These are phyloP conservation scores for Xylariaceae sp. DNA, from an alignment of 2,329 filamentous ascomycete genomes.

Conservation along the genomic window DNA sequence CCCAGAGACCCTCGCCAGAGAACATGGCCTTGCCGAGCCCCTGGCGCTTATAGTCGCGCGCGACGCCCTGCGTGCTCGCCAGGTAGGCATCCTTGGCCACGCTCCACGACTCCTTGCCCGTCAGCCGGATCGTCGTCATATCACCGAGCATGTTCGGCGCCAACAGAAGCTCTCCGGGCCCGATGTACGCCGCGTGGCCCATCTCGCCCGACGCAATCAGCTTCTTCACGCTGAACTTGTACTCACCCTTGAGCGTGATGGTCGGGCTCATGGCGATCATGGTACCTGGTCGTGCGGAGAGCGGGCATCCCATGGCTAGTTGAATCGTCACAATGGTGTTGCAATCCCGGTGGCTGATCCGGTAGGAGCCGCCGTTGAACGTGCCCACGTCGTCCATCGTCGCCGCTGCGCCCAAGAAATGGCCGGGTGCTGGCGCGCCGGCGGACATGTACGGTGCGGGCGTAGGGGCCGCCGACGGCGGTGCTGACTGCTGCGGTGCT, in stretches of 20 bases:
- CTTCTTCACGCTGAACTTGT: conserved; percentile 90
- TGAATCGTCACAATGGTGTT: conserved; percentile 89
- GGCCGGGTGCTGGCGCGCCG: conserved; percentile 40
- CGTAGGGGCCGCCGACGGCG: conserved; percentile 14
- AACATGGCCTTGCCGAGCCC: conserved; percentile 87
- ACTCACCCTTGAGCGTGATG: conserved; percentile 72
- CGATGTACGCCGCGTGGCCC: conserved; percentile 72
- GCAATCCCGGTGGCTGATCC: conserved; percentile 85
- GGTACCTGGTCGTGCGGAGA: conserved; percentile 73
- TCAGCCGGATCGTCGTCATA: conserved; percentile 71
- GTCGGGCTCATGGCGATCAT: conserved; percentile 96
- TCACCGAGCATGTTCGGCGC: conserved; percentile 79
- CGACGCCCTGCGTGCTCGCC: conserved; percentile 76
- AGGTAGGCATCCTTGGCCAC: conserved; percentile 85
- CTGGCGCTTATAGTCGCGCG: conserved; percentile 84
- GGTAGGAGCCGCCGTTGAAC: conserved; percentile 92
- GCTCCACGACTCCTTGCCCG: conserved; percentile 70
- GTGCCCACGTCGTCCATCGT: conserved; percentile 83
- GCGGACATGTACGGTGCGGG: conserved; percentile 34
- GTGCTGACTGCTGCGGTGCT: conserved; percentile 9
- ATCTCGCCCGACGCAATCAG: conserved; percentile 79
- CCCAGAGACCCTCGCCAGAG: conserved; percentile 84
- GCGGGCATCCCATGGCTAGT: conserved; percentile 79
- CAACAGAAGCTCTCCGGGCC: conserved; percentile 83
- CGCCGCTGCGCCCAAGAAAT: conserved; percentile 60